phyloP scores from a whole-genome alignment of 257 asterid species.

The Verbena officinalis region DNA sequence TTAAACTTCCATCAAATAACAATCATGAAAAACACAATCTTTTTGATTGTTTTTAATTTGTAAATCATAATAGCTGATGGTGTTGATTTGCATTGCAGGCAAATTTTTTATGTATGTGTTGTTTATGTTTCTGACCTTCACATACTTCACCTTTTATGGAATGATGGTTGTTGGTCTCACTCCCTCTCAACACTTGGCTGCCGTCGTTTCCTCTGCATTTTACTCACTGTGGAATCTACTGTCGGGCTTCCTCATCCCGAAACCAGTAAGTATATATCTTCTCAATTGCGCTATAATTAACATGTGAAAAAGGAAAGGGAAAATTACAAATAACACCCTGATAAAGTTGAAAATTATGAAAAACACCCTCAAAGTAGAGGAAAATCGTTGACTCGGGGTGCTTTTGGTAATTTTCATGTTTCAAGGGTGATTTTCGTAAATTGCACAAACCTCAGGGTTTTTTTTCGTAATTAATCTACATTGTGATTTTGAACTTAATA shows the following conservation, averaged over 20 bases:
- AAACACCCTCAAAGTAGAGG: no score
- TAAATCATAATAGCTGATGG: background rate
- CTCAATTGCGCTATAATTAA: background rate
- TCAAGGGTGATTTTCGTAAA: no score
- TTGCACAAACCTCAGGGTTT: no score
- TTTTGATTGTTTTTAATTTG: no score
- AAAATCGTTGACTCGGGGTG: no score
- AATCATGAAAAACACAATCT: no score
- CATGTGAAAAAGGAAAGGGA: no score
- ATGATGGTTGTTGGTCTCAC: slow-evolving; percentile 64
- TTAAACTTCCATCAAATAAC: no score
- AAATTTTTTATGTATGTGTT: slow-evolving; percentile 44
- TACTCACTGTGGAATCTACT: slow-evolving; percentile 57
- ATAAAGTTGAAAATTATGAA: no score
- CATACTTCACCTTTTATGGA: slow-evolving; percentile 57
- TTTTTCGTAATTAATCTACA: background rate
- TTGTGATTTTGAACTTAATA: background rate
- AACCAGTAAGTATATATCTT: slow-evolving; percentile 39
- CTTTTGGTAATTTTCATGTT: no score
- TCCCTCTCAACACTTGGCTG: slow-evolving; percentile 50
- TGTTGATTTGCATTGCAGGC: slow-evolving; percentile 36
- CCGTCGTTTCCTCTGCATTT: slow-evolving; percentile 48
- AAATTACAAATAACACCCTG: no score
- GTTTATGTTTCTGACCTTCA: slow-evolving; percentile 53
- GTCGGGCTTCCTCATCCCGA: slow-evolving; percentile 61